These are phyloP conservation scores for Aspergillus panamensis DNA, from an alignment of 495 filamentous ascomycete species.

Conservation along the genomic window DNA sequence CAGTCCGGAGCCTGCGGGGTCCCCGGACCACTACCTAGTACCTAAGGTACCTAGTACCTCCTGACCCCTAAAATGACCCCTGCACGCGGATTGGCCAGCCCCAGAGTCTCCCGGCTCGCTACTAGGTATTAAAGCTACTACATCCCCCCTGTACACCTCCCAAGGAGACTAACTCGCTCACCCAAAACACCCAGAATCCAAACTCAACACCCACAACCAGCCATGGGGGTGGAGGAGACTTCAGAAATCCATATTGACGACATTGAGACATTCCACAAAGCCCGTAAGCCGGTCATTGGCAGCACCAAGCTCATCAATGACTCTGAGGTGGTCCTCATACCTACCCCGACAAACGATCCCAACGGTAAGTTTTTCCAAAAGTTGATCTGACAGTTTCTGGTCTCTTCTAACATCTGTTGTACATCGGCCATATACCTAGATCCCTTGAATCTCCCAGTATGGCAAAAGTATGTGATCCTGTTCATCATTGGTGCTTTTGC, in stretches of 20 bases:
- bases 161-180: background rate
- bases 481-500: constrained; percentile 7
- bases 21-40: background rate
- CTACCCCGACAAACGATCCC: background rate
- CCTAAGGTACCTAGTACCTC: too few species aligned
- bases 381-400: background rate
- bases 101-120: too few species aligned
- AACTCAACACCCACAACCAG: too few species aligned
- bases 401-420: background rate
- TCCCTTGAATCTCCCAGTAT: constrained; percentile 23
- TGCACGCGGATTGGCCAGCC: too few species aligned
- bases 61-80: too few species aligned
- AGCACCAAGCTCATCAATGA: background rate
- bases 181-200: background rate
- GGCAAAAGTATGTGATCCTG: constrained; percentile 22
- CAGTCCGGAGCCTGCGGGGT: background rate
- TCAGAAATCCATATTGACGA: background rate
- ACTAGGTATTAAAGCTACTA: background rate
- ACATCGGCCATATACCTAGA: constrained; percentile 12
- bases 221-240: background rate
- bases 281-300: background rate
- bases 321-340: background rate
- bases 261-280: background rate
- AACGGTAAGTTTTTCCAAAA: background rate
- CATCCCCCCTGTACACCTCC: background rate